These are phyloP conservation scores for Pulicaria dysenterica DNA, from an alignment of 129 eudicot genomes.

Conservation along the genomic window DNA sequence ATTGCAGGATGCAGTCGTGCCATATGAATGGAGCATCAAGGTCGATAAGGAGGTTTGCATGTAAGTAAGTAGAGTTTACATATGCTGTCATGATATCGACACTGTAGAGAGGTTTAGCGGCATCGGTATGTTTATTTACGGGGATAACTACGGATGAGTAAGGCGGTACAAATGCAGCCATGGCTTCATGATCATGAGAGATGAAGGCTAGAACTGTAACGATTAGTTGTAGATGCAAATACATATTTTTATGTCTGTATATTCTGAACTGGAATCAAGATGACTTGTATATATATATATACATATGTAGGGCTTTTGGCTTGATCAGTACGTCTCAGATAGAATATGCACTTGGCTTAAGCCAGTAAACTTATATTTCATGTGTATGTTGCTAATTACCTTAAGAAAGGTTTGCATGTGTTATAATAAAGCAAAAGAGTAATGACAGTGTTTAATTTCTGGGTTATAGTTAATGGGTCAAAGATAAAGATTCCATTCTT, in stretches of 20 bases:
- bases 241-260: slow-evolving; percentile 15
- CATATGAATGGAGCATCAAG: slow-evolving; percentile 35
- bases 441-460: too few relatives aligned
- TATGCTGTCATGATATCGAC: slow-evolving; percentile 26
- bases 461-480: too few relatives aligned
- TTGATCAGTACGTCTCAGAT: too few relatives aligned
- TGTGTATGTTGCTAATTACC: too few relatives aligned
- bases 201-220: slow-evolving; percentile 20
- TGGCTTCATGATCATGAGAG: slow-evolving; percentile 11
- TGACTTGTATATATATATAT: slow-evolving; percentile 14
- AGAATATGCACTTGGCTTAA: too few relatives aligned
- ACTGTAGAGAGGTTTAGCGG: slow-evolving; percentile 22
- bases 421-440: too few relatives aligned
- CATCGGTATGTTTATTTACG: slow-evolving; percentile 22
- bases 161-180: slow-evolving; percentile 18
- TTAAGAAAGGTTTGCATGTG: too few relatives aligned
- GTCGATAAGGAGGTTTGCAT: slow-evolving; percentile 31
- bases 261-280: not conserved
- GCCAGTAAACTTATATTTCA: too few relatives aligned
- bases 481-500: too few relatives aligned
- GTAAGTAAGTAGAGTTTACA: slow-evolving; percentile 9
- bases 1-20: slow-evolving; percentile 26
- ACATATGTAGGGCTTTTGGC: not conserved
- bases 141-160: slow-evolving; percentile 31
- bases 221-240: not conserved